Evolutionary conservation across 257 asterid genomes (phyloP).

Genomic region (Ocimum tenuiflorum): DNA sequence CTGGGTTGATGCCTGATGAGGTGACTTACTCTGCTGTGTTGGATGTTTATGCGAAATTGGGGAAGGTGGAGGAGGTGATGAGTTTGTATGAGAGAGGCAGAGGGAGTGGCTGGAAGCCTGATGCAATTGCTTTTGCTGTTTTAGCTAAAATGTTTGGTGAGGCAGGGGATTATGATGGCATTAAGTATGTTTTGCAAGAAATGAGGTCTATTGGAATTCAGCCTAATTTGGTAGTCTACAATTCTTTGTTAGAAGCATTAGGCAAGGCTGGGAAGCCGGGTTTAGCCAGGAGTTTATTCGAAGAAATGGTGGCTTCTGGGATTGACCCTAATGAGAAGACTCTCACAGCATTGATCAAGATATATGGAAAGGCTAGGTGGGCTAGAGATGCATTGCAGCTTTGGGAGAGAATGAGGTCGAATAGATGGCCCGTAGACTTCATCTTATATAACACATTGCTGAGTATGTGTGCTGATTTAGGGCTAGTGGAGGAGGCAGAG

Average conservation of each 20-base stretch:
- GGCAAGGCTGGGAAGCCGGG: conserved; percentile 93
- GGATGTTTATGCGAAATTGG: conserved; percentile 80
- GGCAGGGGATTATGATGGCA: conserved; percentile 90
- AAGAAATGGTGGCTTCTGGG: conserved; percentile 83
- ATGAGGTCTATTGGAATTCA: conserved; percentile 69
- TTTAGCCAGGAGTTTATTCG: conserved; percentile 72
- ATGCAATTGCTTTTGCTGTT: conserved; percentile 64
- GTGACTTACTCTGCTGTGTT: conserved; percentile 85
- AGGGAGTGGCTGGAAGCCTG: conserved; percentile 94
- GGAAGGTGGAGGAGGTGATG: conserved; percentile 83
- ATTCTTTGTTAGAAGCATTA: conserved; percentile 76
- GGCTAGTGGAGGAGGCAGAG: conserved; percentile 81
- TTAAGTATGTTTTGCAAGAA: conserved; percentile 66
- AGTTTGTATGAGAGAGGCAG: conserved; percentile 85
- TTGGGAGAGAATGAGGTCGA: conserved; percentile 77
- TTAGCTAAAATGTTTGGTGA: conserved; percentile 85
- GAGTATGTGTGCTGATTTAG: conserved; percentile 97
- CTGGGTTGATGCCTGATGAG: conserved; percentile 95
- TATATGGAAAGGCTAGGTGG: conserved; percentile 93
- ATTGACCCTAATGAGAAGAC: conserved; percentile 70
- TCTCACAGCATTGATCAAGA: conserved; percentile 71
- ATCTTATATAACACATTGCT: conserved; percentile 71
- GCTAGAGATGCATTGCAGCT: conserved; percentile 74
- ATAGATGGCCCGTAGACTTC: conserved; percentile 89
- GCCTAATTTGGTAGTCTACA: conserved; percentile 80